Evolutionary conservation across 768 basidiomycete species (phyloP).

Genomic region (Naematelia aurantialba): DNA sequence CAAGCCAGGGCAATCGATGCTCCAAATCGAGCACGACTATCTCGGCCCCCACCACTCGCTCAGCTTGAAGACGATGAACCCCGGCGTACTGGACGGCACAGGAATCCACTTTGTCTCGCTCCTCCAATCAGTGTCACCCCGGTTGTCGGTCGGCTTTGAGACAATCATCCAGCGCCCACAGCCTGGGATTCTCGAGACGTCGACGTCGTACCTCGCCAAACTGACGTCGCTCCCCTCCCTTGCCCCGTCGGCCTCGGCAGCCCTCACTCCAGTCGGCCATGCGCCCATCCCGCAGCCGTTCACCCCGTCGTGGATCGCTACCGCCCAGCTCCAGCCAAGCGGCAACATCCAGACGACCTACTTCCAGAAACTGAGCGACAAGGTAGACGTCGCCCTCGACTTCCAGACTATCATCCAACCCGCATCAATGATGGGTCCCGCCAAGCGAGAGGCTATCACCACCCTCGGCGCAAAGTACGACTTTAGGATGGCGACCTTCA

Average conservation of each 20-base stretch:
- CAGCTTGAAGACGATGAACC: slow-evolving; percentile 85
- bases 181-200: slow-evolving; percentile 60
- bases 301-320: slow-evolving; percentile 73
- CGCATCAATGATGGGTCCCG: slow-evolving; percentile 56
- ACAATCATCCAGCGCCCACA: slow-evolving; percentile 74
- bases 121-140: slow-evolving; percentile 87
- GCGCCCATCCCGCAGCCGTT: slow-evolving; percentile 31
- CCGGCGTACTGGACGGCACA: slow-evolving; percentile 76
- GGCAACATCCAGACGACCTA: slow-evolving; percentile 88
- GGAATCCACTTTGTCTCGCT: slow-evolving; percentile 90
- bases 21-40: slow-evolving; percentile 92
- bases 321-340: slow-evolving; percentile 75
- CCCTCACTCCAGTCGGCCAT: slow-evolving; percentile 18
- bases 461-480: slow-evolving; percentile 96
- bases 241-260: slow-evolving; percentile 33
- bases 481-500: slow-evolving; percentile 85
- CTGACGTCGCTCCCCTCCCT: slow-evolving; percentile 47
- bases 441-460: slow-evolving; percentile 82
- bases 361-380: slow-evolving; percentile 92
- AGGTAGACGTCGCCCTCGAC: slow-evolving; percentile 96
- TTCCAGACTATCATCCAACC: slow-evolving; percentile 67
- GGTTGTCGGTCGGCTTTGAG: slow-evolving; percentile 82
- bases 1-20: slow-evolving; percentile 76
- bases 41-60: slow-evolving; percentile 79
- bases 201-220: slow-evolving; percentile 51